phyloP scores from a whole-genome alignment of 192 early-diverging fungal genomes.

The Blastocladiella britannica region DNA sequence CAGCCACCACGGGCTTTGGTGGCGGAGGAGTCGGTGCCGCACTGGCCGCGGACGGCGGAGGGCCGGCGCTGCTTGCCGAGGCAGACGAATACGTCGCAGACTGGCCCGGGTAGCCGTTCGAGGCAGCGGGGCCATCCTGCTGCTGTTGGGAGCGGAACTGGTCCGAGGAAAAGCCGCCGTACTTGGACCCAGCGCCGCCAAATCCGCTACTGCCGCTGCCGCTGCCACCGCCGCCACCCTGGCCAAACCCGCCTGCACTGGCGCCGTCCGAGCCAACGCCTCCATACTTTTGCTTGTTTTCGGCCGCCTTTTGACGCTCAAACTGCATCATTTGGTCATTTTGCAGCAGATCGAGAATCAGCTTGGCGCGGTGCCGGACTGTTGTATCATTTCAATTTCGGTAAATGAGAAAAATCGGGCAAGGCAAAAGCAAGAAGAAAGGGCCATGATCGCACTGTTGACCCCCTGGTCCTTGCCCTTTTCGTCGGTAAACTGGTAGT shows the following conservation, averaged over 20 bases:
- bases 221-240: conserved; percentile 4
- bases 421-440: not conserved
- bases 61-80: too few species aligned
- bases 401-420: conserved; percentile 2
- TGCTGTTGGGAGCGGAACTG: too few species aligned
- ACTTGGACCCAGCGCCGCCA: conserved; percentile 13
- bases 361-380: conserved; percentile 76
- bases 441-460: conserved; percentile 17
- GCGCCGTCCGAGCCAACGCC: conserved; percentile 39
- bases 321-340: conserved; percentile 55
- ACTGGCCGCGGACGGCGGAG: too few species aligned
- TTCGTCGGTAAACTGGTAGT: conserved; percentile 75
- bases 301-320: conserved; percentile 75
- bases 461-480: conserved; percentile 95
- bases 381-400: too few species aligned
- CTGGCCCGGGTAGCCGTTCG: too few species aligned
- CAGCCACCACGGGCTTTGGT: not conserved
- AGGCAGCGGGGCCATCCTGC: too few species aligned
- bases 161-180: conserved; percentile 46
- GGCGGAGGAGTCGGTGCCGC: too few species aligned
- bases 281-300: conserved; percentile 72
- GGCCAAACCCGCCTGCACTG: conserved; percentile 9
- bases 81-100: too few species aligned
- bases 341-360: conserved; percentile 62
- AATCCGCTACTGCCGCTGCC: conserved; percentile 14